A percentile compares a stretch with the other conserved stretches of the same genome.
Evolutionary conservation across 805 yeast genomes (phyloP).

Genomic region (Candida orba): DNA sequence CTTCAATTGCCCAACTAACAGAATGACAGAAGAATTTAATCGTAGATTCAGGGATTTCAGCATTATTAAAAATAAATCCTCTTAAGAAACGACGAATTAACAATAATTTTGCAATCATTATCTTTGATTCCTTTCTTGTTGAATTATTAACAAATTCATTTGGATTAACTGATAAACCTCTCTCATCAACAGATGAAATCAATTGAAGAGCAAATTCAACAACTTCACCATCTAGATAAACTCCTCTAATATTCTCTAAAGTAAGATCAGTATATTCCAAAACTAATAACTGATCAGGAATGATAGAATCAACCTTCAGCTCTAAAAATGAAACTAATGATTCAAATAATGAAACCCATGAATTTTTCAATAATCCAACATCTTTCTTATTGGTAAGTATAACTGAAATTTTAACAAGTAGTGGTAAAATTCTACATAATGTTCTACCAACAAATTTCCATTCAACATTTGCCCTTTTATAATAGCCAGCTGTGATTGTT

Average conservation of each 20-base stretch:
- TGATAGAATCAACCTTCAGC: slow-evolving; percentile 37
- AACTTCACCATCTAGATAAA: slow-evolving; percentile 33
- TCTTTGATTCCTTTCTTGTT: slow-evolving; percentile 33
- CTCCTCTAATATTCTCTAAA: slow-evolving; percentile 34
- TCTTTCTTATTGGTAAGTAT: slow-evolving; percentile 19
- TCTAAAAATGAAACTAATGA: slow-evolving; percentile 38
- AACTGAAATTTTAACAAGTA: slow-evolving; percentile 39
- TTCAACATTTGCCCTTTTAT: slow-evolving; percentile 40
- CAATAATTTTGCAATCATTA: slow-evolving; percentile 53
- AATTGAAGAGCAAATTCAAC: slow-evolving; percentile 37
- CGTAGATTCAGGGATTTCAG: slow-evolving; percentile 28
- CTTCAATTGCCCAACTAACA: slow-evolving; percentile 52
- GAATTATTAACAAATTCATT: slow-evolving; percentile 1
- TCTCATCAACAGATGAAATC: slow-evolving; percentile 46
- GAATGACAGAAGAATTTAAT: slow-evolving; percentile 39
- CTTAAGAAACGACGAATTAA: slow-evolving; percentile 50
- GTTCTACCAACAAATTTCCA: slow-evolving; percentile 64
- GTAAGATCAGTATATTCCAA: slow-evolving; percentile 55
- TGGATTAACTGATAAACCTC: slow-evolving; percentile 35
- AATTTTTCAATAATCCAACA: slow-evolving; percentile 18
- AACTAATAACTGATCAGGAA: slow-evolving; percentile 57
- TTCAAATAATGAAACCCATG: slow-evolving; percentile 27
- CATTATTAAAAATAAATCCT: slow-evolving; percentile 25
- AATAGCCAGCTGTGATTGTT: slow-evolving; percentile 37
- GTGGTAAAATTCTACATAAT: slow-evolving; percentile 50